phyloP scores from a whole-genome alignment of 2,329 filamentous ascomycete species.

The Aspergillus arachidicola region DNA sequence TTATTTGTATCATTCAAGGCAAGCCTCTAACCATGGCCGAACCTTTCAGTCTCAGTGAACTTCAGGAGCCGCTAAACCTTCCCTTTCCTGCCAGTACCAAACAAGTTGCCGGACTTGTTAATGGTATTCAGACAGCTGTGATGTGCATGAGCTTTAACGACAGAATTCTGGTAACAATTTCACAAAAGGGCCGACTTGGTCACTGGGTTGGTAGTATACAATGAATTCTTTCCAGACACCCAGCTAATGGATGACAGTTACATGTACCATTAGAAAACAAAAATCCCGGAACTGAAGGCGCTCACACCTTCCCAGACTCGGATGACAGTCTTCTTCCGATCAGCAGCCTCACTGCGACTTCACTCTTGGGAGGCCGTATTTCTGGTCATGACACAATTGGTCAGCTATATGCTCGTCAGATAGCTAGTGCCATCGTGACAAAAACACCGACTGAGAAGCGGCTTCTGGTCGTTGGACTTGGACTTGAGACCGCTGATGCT shows the following conservation, averaged over 20 bases:
- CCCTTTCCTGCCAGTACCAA: constrained; percentile 70
- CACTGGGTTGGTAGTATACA: constrained; percentile 73
- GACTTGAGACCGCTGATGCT: constrained; percentile 51
- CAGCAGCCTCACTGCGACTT: constrained; percentile 80
- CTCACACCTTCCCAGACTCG: constrained; percentile 42
- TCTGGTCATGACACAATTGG: constrained; percentile 79
- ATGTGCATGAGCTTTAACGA: constrained; percentile 77
- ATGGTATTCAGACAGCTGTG: constrained; percentile 71
- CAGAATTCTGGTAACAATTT: constrained; percentile 87
- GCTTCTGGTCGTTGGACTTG: constrained; percentile 61
- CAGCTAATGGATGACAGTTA: constrained; percentile 23
- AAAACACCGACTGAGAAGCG: constrained; percentile 66
- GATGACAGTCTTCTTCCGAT: constrained; percentile 70
- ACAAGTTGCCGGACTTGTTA: constrained; percentile 63
- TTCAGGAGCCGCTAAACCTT: constrained; percentile 50
- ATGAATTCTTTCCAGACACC: background rate
- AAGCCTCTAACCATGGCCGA: constrained; percentile 27
- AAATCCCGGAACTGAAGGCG: constrained; percentile 38
- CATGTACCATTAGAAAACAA: constrained; percentile 37
- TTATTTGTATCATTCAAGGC: background rate
- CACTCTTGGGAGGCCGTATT: constrained; percentile 80
- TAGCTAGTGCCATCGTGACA: constrained; percentile 76
- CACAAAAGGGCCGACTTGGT: constrained; percentile 79
- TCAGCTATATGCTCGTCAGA: constrained; percentile 85
- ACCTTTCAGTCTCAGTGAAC: constrained; percentile 23